These are phyloP conservation scores for Lachnellula cervina DNA, from an alignment of 2,329 filamentous ascomycete species.

Conservation along the genomic window DNA sequence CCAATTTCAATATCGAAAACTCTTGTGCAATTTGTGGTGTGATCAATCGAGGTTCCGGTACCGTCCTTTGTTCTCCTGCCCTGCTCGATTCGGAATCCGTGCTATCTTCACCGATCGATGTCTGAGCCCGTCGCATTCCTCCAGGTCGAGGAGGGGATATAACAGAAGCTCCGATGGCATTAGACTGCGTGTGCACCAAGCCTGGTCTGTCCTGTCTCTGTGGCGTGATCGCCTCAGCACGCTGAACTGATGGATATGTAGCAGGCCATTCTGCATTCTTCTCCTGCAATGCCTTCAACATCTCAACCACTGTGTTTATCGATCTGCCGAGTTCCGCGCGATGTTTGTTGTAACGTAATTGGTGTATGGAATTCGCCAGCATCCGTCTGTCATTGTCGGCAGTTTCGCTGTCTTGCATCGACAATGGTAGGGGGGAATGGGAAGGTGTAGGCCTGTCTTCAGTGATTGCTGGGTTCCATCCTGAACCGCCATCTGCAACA, in stretches of 20 bases:
- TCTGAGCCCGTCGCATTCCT: constrained; percentile 63
- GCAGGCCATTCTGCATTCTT: constrained; percentile 92
- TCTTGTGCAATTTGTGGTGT: constrained; percentile 92
- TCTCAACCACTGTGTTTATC: constrained; percentile 81
- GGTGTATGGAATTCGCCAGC: constrained; percentile 80
- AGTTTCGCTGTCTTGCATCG: constrained; percentile 26
- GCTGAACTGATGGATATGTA: constrained; percentile 83
- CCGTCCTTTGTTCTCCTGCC: constrained; percentile 55
- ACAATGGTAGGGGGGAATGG: constrained; percentile 30
- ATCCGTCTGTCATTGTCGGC: constrained; percentile 60
- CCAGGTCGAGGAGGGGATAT: constrained; percentile 41
- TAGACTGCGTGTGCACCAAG: constrained; percentile 59
- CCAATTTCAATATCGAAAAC: constrained; percentile 91
- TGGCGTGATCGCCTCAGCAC: constrained; percentile 42
- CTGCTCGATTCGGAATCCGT: constrained; percentile 66
- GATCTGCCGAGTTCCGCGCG: constrained; percentile 79
- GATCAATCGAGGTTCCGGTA: constrained; percentile 74
- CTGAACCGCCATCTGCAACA: constrained; percentile 49
- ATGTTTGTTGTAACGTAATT: constrained; percentile 93
- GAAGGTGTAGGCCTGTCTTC: constrained; percentile 43
- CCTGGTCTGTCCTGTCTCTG: constrained; percentile 53
- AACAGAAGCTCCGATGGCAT: constrained; percentile 33
- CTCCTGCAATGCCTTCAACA: constrained; percentile 75
- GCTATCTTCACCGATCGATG: constrained; percentile 57
- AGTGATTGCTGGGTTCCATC: constrained; percentile 42